Percentiles rank a stretch among this genome's conserved stretches.
These are phyloP conservation scores for Neurospora hispaniola DNA, from an alignment of 495 filamentous ascomycete genomes.

Conservation along the genomic window DNA sequence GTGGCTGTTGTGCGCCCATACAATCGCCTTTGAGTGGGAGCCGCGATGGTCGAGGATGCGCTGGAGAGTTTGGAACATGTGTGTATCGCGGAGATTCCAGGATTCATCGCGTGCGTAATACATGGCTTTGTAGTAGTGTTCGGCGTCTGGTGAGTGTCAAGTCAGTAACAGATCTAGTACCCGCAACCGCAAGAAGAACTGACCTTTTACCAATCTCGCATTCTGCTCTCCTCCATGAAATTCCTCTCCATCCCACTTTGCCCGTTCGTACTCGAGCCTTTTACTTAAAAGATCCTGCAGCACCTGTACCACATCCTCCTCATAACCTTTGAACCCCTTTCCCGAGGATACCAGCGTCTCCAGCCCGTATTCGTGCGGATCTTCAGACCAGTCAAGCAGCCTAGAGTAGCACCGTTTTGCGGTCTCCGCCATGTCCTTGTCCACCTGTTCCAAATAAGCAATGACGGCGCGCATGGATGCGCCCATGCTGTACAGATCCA, in stretches of 20 bases:
- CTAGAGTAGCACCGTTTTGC: constrained; percentile 38
- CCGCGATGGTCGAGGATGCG: constrained; percentile 36
- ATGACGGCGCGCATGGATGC: constrained; percentile 41
- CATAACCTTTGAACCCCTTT: constrained; percentile 35
- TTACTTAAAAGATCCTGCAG: constrained; percentile 33
- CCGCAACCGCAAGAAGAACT: background rate
- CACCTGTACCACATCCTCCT: constrained; percentile 37
- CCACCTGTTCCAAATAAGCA: constrained; percentile 41
- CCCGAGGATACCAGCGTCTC: constrained; percentile 26
- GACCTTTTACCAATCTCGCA: constrained; percentile 39
- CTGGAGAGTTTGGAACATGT: constrained; percentile 47
- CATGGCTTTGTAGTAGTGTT: constrained; percentile 50
- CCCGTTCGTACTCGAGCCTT: constrained; percentile 34
- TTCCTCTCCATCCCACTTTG: constrained; percentile 34
- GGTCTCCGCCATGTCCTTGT: constrained; percentile 33
- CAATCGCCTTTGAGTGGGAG: constrained; percentile 35
- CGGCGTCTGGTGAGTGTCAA: constrained; percentile 29
- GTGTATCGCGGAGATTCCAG: constrained; percentile 48
- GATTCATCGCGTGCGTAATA: constrained; percentile 45
- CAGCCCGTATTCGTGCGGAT: constrained; percentile 43
- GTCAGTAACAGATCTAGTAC: background rate
- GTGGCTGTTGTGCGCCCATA: constrained; percentile 54
- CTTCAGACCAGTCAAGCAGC: constrained; percentile 41
- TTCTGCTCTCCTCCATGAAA: constrained; percentile 47
- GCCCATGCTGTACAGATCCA: constrained; percentile 48